These are phyloP conservation scores for Quercus tomentella DNA, from an alignment of 331 rosid species.

Conservation along the genomic window DNA sequence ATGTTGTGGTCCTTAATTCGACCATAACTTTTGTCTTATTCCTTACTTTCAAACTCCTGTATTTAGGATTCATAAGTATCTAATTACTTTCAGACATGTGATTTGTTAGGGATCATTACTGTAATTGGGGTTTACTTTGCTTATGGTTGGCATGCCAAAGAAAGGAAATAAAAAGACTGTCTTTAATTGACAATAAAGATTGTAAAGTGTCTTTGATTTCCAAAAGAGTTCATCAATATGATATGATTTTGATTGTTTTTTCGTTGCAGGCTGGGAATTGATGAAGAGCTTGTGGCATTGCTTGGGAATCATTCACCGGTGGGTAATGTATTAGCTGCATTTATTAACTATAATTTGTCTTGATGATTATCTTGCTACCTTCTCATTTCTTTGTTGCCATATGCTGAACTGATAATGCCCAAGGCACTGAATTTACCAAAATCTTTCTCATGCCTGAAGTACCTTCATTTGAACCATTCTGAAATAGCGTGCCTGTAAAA, in stretches of 20 bases:
- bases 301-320: constrained; percentile 91
- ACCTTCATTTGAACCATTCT: too few species aligned
- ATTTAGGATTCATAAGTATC: neutral
- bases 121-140: neutral
- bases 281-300: constrained; percentile 87
- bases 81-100: neutral
- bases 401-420: neutral
- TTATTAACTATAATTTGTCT: neutral
- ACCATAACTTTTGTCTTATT: neutral
- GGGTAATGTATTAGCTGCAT: constrained; percentile 18
- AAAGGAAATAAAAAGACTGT: neutral
- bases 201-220: neutral
- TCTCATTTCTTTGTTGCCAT: neutral
- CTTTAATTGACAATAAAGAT: neutral
- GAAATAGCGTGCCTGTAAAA: neutral
- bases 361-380: neutral
- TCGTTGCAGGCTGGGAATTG: constrained; percentile 74
- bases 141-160: neutral
- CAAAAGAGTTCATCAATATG: neutral
- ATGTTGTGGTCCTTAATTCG: neutral
- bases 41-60: neutral
- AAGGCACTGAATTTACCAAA: neutral
- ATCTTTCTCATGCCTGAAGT: neutral
- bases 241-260: constrained; percentile 16
- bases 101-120: neutral